A percentile compares a stretch with the other conserved stretches of the same genome.
These are phyloP conservation scores for Achlya hypogyna DNA, from an alignment of 352 stramenopile species.

Conservation along the genomic window DNA sequence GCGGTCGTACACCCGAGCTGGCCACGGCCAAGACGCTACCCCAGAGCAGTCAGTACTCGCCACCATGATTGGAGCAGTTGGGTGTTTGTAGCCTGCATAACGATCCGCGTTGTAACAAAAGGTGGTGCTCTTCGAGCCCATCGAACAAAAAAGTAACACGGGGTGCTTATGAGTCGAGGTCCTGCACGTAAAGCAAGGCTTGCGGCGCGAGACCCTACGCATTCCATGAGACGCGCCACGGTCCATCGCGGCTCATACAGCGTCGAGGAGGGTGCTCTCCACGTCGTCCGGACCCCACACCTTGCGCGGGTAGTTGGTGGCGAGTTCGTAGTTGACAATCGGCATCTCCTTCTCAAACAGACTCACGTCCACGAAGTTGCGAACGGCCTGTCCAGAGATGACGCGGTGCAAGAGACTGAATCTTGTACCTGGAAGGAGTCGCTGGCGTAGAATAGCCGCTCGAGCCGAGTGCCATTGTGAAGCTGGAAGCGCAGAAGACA, in stretches of 20 bases:
- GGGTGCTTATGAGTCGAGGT: conserved; percentile 57
- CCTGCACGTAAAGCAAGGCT: conserved; percentile 71
- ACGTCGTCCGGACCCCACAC: conserved; percentile 51
- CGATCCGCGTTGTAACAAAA: too few relatives aligned
- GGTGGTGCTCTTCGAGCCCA: too few relatives aligned
- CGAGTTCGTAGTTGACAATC: conserved; percentile 74
- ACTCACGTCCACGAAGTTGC: conserved; percentile 72
- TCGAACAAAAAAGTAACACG: neutral
- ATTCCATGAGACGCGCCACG: neutral
- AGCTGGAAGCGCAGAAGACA: conserved; percentile 72
- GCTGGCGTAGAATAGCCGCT: conserved; percentile 73
- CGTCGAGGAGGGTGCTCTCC: conserved; percentile 55
- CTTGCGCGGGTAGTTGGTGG: conserved; percentile 79
- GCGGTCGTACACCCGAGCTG: too few relatives aligned
- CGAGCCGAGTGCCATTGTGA: conserved; percentile 61
- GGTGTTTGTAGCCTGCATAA: too few relatives aligned
- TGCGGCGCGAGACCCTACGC: conserved; percentile 57
- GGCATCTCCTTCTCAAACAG: conserved; percentile 68
- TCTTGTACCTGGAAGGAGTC: conserved; percentile 35
- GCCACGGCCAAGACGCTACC: too few relatives aligned
- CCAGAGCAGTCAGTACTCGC: too few relatives aligned
- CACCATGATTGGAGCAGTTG: too few relatives aligned
- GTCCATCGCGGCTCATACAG: conserved; percentile 26
- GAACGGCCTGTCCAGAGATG: conserved; percentile 46
- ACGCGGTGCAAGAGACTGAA: conserved; percentile 6